Evolutionary conservation across 176 grass and related monocot species (phyloP), one percentile per base, ranked within the genome.

Genomic region (Otatea glauca): DNA sequence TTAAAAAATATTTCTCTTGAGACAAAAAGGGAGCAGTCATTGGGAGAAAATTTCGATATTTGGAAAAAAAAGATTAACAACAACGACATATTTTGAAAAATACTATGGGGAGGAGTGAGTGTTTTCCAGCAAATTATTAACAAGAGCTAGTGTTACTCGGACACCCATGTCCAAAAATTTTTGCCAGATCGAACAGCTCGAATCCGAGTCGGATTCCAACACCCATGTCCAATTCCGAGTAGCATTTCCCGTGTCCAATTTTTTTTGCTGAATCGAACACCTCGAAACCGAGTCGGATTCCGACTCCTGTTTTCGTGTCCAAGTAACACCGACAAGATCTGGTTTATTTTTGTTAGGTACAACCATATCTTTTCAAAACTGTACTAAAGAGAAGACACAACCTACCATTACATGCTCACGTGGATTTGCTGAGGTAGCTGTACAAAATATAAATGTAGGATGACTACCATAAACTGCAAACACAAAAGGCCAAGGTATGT

Each of bases 381-480:
- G 71, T 7, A 68, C 7, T 66, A 54, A 80, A 65, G 63, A 82
- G 47, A 72, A 70, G 25, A 74, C 4, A 70, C 70, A 74, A 67
- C 88, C 74, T 98, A 98, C 95, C 95, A 90, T 93, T 76, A 94
- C 92, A 98, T 98, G 95, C 54, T 98, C 89, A 56, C 85, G 77
- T 75, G 92, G 95, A 70, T 98, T 98, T 83, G 92, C 95, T 56
- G 84, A 98, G 62, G 95, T 98, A 47, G 95, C 95, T 79, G 95
- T 98, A 86, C 95, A 95, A 84, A 98, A 95, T 71, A 92, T 89
- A 72, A 95, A 98, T 68, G 87, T 86, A 77, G 95, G 95, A 87
- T 88, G 70, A 72, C 79, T 81, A 38, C 89, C 91, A 88, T 95
- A 95, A 80, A 93, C 92, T 98, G 92, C 77, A 92, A 58, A 84